Evolutionary conservation across 441 rosid genomes (phyloP).

Genomic region (Erysimum cheiri): DNA sequence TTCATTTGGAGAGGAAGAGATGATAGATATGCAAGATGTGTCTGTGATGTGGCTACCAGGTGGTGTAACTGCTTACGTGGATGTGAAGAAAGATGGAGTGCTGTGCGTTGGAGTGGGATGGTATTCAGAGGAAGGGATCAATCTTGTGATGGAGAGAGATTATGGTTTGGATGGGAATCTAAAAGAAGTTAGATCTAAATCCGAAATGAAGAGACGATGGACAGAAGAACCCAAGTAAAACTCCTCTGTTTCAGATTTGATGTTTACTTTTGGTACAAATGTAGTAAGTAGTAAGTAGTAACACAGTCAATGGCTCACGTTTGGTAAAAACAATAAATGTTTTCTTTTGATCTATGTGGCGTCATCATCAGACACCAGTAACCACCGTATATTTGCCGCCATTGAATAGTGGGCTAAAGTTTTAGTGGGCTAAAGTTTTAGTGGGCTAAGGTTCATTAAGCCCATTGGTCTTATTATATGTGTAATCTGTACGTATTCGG

Average conservation of each 20-base stretch:
- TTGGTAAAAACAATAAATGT: conserved; percentile 6
- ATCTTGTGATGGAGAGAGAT: conserved; percentile 93
- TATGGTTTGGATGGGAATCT: conserved; percentile 80
- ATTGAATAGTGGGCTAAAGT: background rate
- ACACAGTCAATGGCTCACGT: background rate
- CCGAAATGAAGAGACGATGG: conserved; percentile 89
- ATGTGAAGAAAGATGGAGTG: conserved; percentile 71
- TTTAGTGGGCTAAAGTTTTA: background rate
- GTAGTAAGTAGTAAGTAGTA: background rate
- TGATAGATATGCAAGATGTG: conserved; percentile 72
- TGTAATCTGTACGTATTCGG: too few relatives aligned
- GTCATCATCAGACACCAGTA: background rate
- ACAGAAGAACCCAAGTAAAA: conserved; percentile 33
- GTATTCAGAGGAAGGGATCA: conserved; percentile 90
- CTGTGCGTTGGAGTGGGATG: conserved; percentile 86
- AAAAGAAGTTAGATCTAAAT: conserved; percentile 72
- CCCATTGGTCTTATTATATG: background rate
- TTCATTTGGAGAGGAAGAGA: conserved; percentile 83
- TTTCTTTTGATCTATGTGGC: background rate
- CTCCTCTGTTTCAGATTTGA: conserved; percentile 21
- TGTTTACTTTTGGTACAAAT: conserved; percentile 3
- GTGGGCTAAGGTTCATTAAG: conserved; percentile 1
- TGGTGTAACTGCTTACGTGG: conserved; percentile 75
- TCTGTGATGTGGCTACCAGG: conserved; percentile 88
- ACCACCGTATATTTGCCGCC: background rate